Percentiles rank a stretch among this genome's conserved stretches.
Evolutionary conservation across 1,139 yeast species (phyloP).

Genomic region (Nakaseomyces bracarensis): DNA sequence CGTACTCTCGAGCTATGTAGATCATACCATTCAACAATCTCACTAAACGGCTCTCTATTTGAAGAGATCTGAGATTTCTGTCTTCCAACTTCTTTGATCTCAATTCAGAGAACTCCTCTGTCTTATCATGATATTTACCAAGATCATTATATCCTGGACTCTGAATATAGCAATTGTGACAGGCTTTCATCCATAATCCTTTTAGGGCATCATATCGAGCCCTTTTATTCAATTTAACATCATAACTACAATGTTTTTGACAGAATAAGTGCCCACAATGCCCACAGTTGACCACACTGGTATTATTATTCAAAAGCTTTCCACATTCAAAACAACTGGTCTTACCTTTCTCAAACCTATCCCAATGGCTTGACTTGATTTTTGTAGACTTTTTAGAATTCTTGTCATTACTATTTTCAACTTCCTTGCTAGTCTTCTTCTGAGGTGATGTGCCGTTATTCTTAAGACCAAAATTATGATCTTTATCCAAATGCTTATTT

Average conservation of each 20-base stretch:
- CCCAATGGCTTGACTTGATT: conserved; percentile 59
- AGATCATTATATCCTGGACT: conserved; percentile 48
- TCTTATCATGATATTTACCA: conserved; percentile 40
- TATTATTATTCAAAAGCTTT: conserved; percentile 38
- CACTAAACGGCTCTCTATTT: conserved; percentile 56
- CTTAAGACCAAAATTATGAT: conserved; percentile 39
- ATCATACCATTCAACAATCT: conserved; percentile 36
- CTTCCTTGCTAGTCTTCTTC: neutral
- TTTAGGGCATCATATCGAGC: conserved; percentile 41
- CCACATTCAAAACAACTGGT: conserved; percentile 34
- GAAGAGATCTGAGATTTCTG: conserved; percentile 43
- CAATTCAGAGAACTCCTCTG: conserved; percentile 36
- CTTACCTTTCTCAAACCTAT: conserved; percentile 39
- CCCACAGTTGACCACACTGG: conserved; percentile 53
- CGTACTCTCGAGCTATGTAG: conserved; percentile 16
- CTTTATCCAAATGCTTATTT: conserved; percentile 66
- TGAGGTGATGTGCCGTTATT: conserved; percentile 12
- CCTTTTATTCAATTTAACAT: conserved; percentile 38
- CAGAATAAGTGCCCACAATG: conserved; percentile 71
- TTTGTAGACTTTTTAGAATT: conserved; percentile 7
- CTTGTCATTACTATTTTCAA: neutral
- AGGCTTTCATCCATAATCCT: conserved; percentile 67
- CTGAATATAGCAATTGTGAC: conserved; percentile 49
- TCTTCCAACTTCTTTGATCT: conserved; percentile 38
- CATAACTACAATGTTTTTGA: conserved; percentile 50